Percentiles rank a stretch among this genome's conserved stretches.
These are phyloP conservation scores for Coemansia sp. DNA, from an alignment of 192 early-diverging fungal genomes.

Conservation along the genomic window DNA sequence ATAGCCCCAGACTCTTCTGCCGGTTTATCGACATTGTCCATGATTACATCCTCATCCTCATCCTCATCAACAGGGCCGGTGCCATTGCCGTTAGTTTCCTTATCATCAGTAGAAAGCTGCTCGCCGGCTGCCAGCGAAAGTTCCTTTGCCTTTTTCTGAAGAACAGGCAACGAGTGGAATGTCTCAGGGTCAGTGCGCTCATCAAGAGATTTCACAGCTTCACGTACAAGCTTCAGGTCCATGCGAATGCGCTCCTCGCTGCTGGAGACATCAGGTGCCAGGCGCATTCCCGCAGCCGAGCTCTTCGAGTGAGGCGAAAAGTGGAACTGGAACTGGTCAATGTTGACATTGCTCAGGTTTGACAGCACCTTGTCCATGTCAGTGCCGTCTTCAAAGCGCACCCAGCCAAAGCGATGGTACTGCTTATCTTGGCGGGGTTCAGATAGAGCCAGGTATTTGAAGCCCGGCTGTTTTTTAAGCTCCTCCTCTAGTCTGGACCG, in stretches of 20 bases:
- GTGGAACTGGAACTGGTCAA: slow-evolving; percentile 57
- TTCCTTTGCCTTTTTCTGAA: slow-evolving; percentile 39
- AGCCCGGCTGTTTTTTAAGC: slow-evolving; percentile 68
- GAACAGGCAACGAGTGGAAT: slow-evolving; percentile 32
- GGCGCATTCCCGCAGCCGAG: slow-evolving; percentile 42
- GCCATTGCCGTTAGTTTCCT: slow-evolving; percentile 8
- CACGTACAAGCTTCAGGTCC: slow-evolving; percentile 69
- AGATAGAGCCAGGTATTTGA: slow-evolving; percentile 78
- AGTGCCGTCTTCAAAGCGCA: slow-evolving; percentile 81
- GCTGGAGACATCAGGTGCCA: slow-evolving; percentile 72
- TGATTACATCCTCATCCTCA: slow-evolving; percentile 23
- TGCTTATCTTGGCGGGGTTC: slow-evolving; percentile 83
- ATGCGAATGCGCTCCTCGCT: slow-evolving; percentile 66
- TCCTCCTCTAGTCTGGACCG: slow-evolving; percentile 66
- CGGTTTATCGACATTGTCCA: slow-evolving; percentile 21
- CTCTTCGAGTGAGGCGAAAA: slow-evolving; percentile 48
- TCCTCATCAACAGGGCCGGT: slow-evolving; percentile 12
- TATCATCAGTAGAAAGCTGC: slow-evolving; percentile 29
- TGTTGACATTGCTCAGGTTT: slow-evolving; percentile 59
- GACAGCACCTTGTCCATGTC: slow-evolving; percentile 72
- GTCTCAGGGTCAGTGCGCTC: slow-evolving; percentile 33
- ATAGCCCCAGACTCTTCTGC: slow-evolving; percentile 6
- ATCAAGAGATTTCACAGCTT: slow-evolving; percentile 44
- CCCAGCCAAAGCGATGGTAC: slow-evolving; percentile 90
- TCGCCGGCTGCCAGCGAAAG: slow-evolving; percentile 35